Conservation (phyloP, 1,139 yeast species). For the Blastobotrys illinoisensis region DNA sequence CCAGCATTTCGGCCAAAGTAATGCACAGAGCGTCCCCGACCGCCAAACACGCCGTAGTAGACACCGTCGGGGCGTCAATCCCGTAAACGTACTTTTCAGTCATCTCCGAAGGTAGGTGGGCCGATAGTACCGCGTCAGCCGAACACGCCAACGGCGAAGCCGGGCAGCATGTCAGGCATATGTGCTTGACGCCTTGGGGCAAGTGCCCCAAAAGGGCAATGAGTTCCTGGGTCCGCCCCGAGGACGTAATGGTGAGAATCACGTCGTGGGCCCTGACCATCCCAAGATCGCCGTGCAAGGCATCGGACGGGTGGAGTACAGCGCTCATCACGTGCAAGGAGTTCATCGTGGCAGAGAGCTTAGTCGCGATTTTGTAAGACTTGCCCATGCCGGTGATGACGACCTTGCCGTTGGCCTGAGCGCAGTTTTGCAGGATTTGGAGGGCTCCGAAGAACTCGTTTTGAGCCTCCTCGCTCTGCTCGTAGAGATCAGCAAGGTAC, state of each 20-base stretch:
- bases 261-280: slow-evolving; percentile 57
- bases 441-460: slow-evolving; percentile 48
- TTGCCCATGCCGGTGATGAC: slow-evolving; percentile 82
- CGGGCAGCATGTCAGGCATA: slow-evolving; percentile 56
- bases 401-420: slow-evolving; percentile 56
- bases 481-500: slow-evolving; percentile 40
- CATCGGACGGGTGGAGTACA: slow-evolving; percentile 75
- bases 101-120: slow-evolving; percentile 53
- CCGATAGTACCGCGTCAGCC: slow-evolving; percentile 52
- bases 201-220: slow-evolving; percentile 55
- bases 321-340: slow-evolving; percentile 69
- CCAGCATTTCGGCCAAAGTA: slow-evolving; percentile 64
- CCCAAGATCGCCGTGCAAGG: slow-evolving; percentile 88
- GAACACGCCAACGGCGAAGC: slow-evolving; percentile 42
- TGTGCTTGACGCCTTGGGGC: slow-evolving; percentile 44
- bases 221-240: slow-evolving; percentile 82
- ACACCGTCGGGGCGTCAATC: slow-evolving; percentile 80
- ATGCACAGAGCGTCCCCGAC: slow-evolving; percentile 75
- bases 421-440: slow-evolving; percentile 46
- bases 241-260: slow-evolving; percentile 64
- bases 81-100: slow-evolving; percentile 70
- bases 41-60: slow-evolving; percentile 71
- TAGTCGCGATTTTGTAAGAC: slow-evolving; percentile 70
- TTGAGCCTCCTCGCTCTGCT: slow-evolving; percentile 42
- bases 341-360: slow-evolving; percentile 75